A percentile compares a stretch with the other conserved stretches of the same genome.
Evolutionary conservation across 371 early-diverging fungal genomes (phyloP).

Genomic region (Lichtheimia ornata): DNA sequence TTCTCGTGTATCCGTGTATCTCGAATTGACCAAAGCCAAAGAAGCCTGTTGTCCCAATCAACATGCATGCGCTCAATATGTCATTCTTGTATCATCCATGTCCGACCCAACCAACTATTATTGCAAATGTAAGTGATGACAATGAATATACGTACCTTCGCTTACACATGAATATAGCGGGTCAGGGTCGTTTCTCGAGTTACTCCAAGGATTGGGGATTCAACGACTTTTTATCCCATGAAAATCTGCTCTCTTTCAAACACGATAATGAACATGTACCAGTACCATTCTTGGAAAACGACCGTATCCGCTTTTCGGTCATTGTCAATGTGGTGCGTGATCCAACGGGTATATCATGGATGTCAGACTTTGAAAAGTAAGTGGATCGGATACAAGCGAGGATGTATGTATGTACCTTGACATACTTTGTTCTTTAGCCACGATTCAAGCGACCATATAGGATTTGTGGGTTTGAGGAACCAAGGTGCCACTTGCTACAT

Average conservation of each 20-base stretch:
- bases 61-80: slow-evolving; percentile 78
- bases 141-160: too few species aligned
- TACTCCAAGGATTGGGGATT: slow-evolving; percentile 86
- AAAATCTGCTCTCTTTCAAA: slow-evolving; percentile 18
- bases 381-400: slow-evolving; percentile 40
- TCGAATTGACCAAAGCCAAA: slow-evolving; percentile 77
- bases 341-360: slow-evolving; percentile 92
- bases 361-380: too few species aligned
- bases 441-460: slow-evolving; percentile 89
- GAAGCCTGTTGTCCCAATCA: slow-evolving; percentile 22
- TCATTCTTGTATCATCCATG: slow-evolving; percentile 69
- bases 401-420: slow-evolving; percentile 34
- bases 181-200: slow-evolving; percentile 79
- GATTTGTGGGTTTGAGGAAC: slow-evolving; percentile 95
- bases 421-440: slow-evolving; percentile 47
- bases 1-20: slow-evolving; percentile 68
- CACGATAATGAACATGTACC: slow-evolving; percentile 2
- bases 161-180: slow-evolving; percentile 48
- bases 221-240: slow-evolving; percentile 61
- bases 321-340: slow-evolving; percentile 76
- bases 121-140: slow-evolving; percentile 47
- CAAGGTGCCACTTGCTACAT: slow-evolving; percentile 99
- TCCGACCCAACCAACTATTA: slow-evolving; percentile 59
- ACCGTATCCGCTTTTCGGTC: slow-evolving; percentile 11
- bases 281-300: slow-evolving; percentile 14